Base-by-base conservation (phyloP, 2,329 filamentous ascomycete genomes). In the Epichloe aotearoae region DNA sequence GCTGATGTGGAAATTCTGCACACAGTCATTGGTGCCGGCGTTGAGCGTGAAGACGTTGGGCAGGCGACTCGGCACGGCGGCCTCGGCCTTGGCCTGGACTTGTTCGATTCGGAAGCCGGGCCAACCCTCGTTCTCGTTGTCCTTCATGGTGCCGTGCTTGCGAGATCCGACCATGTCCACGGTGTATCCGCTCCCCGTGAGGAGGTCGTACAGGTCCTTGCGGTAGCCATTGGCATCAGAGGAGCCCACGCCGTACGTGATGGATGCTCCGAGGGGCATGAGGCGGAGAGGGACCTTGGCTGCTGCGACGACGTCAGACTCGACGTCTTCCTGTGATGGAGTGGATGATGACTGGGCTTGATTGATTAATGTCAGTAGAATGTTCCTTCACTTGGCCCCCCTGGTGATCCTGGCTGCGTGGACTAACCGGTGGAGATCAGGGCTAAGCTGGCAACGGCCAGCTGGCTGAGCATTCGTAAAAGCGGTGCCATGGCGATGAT, bases 111-210 rank as follows among this genome's bases (percentile, higher is more conserved):
- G 65, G 42, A 62, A 61, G 23, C 67, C 71, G 0, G 68, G 64
- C 64, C 71, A 71, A 36, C 71, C 72, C 55, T 75, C 73, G 54
- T 70, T 65, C 12, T 70, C 64, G 56, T 69, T 68, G 57, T 70
- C 61, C 20, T 19, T 37, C 69, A 73, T 73, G 51, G 54, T 60
- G 39, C 70, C 70, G 44, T 59, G 55, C 17, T 63, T 54, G 33
- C 60, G 62, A n/a, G 61, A 66, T 20, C 72, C 44, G 46, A 57
- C 50, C 54, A 59, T 51, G 51, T 55, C 34, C 37, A 67, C 61
- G 20, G 53, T 52, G 61, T 65, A 66, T 33, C 64, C 66, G 19
- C 60, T 58, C n/a, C 54, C 52, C n/a, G 54, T 38, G 37, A 71
- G 62, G 33, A 64, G 57, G 23, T 57, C 50, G 42, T 59, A 62